Evolutionary conservation across 2,329 filamentous ascomycete species (phyloP).

Genomic region (Hypoxylon sp.): DNA sequence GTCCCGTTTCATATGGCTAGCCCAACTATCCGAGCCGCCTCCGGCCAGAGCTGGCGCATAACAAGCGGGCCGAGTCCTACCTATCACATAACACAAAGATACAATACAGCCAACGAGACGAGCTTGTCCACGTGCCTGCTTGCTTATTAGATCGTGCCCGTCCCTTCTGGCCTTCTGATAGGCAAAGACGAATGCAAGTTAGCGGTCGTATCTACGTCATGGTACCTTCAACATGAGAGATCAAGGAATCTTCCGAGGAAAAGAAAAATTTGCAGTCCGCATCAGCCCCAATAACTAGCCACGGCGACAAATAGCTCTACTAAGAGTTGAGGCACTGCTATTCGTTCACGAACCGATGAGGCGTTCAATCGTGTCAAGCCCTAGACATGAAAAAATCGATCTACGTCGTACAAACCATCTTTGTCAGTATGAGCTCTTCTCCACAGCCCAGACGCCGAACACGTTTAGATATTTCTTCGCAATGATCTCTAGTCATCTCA

Average conservation of each 20-base stretch:
- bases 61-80: slow-evolving; percentile 25
- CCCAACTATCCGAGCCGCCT: slow-evolving; percentile 6
- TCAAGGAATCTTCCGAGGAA: slow-evolving; percentile 16
- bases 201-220: slow-evolving; percentile 26
- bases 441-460: neutral
- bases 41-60: slow-evolving; percentile 11
- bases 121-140: slow-evolving; percentile 30
- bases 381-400: too few species aligned
- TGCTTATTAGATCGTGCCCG: slow-evolving; percentile 18
- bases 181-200: slow-evolving; percentile 12
- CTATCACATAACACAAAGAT: slow-evolving; percentile 42
- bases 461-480: neutral
- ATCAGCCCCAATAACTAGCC: slow-evolving; percentile 18
- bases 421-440: neutral
- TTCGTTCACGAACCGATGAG: neutral
- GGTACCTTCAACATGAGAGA: slow-evolving; percentile 12
- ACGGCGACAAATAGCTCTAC: neutral
- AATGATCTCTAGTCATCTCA: neutral
- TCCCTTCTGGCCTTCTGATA: slow-evolving; percentile 13
- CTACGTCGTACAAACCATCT: neutral
- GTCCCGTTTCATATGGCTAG: slow-evolving; percentile 8
- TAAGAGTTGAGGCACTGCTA: neutral
- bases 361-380: neutral
- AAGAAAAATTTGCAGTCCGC: neutral
- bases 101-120: slow-evolving; percentile 21